These are phyloP conservation scores for Arthrinium phaeospermum DNA, from an alignment of 2,329 filamentous ascomycete species.

Conservation along the genomic window DNA sequence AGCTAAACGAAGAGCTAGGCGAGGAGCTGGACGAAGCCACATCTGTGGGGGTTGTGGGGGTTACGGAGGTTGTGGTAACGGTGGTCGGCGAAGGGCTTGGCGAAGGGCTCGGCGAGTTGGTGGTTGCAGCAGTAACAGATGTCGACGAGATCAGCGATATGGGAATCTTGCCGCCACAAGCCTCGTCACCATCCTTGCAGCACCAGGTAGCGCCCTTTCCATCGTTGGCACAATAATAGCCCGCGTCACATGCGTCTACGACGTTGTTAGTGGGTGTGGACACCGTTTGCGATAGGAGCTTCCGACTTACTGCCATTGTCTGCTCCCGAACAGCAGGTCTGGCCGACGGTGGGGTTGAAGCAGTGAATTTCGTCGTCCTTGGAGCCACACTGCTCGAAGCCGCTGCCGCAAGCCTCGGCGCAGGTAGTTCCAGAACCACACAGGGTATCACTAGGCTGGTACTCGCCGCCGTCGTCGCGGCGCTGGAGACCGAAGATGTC, in stretches of 20 bases:
- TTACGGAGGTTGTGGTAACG: conserved; percentile 24
- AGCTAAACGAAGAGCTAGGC: background rate
- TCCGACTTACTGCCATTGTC: conserved; percentile 57
- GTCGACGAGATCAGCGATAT: conserved; percentile 54
- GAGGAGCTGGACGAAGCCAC: background rate
- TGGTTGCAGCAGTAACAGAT: conserved; percentile 37
- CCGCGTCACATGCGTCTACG: conserved; percentile 63
- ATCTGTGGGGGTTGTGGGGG: conserved; percentile 10
- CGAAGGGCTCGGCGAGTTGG: background rate
- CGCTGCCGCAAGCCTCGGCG: conserved; percentile 42
- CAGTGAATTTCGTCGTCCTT: conserved; percentile 60
- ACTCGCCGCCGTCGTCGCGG: conserved; percentile 34
- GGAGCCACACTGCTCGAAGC: conserved; percentile 38
- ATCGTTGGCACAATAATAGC: conserved; percentile 68
- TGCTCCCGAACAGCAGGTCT: conserved; percentile 59
- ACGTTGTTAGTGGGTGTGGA: conserved; percentile 22
- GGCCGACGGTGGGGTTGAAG: conserved; percentile 56
- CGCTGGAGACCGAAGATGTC: conserved; percentile 34
- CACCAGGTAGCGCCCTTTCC: conserved; percentile 59
- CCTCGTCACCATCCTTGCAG: conserved; percentile 62
- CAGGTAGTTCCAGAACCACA: conserved; percentile 37
- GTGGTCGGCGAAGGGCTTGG: conserved; percentile 38
- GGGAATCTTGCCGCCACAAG: conserved; percentile 52
- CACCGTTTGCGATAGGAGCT: conserved; percentile 24
- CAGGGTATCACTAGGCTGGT: conserved; percentile 36